Evolutionary conservation across 2,329 filamentous ascomycete genomes (phyloP), one percentile per base, ranked within the genome.

Genomic region (Pseudohalonectria lignicola): DNA sequence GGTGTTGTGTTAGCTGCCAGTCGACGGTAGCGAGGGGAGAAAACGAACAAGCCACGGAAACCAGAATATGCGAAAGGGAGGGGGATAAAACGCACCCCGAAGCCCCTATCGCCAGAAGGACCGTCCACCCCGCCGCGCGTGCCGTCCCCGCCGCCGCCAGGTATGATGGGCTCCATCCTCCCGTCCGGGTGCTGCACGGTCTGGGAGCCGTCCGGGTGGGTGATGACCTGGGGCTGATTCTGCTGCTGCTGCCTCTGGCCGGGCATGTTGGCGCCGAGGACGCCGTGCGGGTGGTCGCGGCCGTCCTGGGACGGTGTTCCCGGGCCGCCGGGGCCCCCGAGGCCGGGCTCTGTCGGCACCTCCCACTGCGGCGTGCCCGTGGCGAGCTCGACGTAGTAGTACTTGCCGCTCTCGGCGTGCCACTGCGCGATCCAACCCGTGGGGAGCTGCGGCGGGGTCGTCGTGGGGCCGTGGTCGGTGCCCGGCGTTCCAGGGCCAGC

Each of bases 361-460:
- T 84, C 79, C 80, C 81, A 85, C 58, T 84, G 79, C 45, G 79
- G 82, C 28, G 74, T 67, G 34, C 80, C 80, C 7, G 79, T 84
- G 38, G 76, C 78, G 39, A 85, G 71, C 57, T 84, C 79, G 36
- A 85, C 80, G 54, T 75, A 82, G 57, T 82, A 82, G 55, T 81
- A 82, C 55, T 79, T 79, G 55, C 66, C 71, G 55, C 67, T 75
- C 40, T 66, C 53, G 44, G 69, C 71, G 52, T 82, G 77, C 77
- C 77, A 82, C 60, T 82, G 77, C 41, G 76, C 75, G 51, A 80
- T 81, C 77, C 77, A 82, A 50, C 77, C 77, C 11, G 73, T 60
- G 36, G 77, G 77, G 37, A 81, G 66, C 34, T 64, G 62, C 34
- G 77, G 77, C 45, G 77, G 77, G 46, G 63, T 67, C 26, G 66